Conservation (phyloP, 345 rosid species). For the Eucalyptus guilfoylei region DNA sequence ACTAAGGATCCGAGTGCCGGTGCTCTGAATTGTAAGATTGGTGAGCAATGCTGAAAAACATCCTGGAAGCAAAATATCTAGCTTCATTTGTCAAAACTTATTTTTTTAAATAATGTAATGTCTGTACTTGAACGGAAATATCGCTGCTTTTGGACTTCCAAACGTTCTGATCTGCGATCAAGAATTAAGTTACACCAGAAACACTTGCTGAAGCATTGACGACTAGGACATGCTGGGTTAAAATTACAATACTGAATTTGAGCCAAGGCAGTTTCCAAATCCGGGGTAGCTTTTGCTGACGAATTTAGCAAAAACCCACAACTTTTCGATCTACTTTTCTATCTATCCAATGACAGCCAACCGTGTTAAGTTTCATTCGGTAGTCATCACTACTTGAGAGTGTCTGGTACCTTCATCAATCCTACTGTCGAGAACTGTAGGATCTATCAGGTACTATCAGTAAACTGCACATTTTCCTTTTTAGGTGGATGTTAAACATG, state of each 20-base stretch:
- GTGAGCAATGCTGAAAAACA: constrained; percentile 23
- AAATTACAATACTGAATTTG: neutral
- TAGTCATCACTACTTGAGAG: neutral
- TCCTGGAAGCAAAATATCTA: neutral
- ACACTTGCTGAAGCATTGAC: neutral
- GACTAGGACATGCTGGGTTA: neutral
- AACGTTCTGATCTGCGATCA: neutral
- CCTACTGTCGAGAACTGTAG: neutral
- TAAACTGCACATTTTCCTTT: neutral
- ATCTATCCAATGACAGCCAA: neutral
- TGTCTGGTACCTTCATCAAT: neutral
- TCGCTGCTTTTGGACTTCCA: neutral
- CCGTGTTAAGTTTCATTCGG: neutral
- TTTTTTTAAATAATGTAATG: neutral
- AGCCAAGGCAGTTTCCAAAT: neutral
- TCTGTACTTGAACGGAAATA: neutral
- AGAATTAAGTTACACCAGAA: neutral
- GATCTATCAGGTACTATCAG: neutral
- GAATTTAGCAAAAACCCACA: neutral
- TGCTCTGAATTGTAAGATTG: constrained; percentile 29
- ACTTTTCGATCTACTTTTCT: neutral
- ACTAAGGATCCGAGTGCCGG: constrained; percentile 26
- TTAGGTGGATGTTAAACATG: neutral
- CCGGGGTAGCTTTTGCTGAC: neutral
- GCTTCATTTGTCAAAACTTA: neutral